phyloP scores from a whole-genome alignment of 2,329 filamentous ascomycete genomes.

The Aspergillus fumigatiaffinis region DNA sequence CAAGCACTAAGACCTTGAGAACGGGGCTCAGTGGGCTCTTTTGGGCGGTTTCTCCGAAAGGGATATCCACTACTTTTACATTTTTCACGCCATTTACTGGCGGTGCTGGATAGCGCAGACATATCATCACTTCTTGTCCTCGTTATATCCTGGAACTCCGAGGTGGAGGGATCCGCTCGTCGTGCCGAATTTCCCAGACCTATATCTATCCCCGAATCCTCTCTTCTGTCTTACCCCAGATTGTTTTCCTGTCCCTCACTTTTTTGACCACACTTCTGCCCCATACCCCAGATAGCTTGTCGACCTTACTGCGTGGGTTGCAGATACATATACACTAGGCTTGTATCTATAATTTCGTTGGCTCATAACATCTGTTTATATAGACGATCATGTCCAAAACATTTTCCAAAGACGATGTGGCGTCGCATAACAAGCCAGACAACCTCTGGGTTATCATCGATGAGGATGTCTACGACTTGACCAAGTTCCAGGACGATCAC shows the following conservation, averaged over 20 bases:
- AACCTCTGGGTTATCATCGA: conserved; percentile 88
- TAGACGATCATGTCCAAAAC: conserved; percentile 71
- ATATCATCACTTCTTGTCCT: not conserved
- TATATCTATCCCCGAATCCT: conserved; percentile 15
- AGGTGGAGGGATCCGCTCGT: not conserved
- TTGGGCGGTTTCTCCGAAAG: not conserved
- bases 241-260: not conserved
- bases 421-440: conserved; percentile 83
- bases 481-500: conserved; percentile 80
- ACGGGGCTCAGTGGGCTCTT: not conserved
- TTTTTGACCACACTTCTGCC: conserved; percentile 2
- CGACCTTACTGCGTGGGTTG: not conserved
- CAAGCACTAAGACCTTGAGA: not conserved
- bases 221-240: conserved; percentile 1
- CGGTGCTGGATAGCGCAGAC: not conserved
- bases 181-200: conserved; percentile 4
- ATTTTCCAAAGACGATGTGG: conserved; percentile 79
- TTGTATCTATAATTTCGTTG: conserved; percentile 3
- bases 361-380: not conserved
- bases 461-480: conserved; percentile 92
- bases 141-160: not conserved
- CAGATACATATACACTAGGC: not conserved
- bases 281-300: conserved; percentile 6
- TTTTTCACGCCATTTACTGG: not conserved
- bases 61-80: not conserved